Base-by-base conservation (phyloP, 2,329 filamentous ascomycete species). In the Apiospora koreana region DNA sequence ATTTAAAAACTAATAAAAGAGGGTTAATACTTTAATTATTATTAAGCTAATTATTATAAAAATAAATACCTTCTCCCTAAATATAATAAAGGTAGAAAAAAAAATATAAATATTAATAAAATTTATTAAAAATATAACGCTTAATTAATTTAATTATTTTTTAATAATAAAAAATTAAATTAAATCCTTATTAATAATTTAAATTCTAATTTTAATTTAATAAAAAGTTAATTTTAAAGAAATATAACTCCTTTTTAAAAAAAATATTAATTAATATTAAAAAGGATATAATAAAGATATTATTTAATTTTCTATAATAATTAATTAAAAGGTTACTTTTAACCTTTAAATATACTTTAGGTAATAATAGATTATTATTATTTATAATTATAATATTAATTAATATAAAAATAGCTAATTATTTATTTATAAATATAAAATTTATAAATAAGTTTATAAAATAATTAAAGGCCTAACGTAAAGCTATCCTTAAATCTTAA, bases 371-470 rank as follows among this genome's bases (percentile, higher is more conserved):
- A 7, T 54, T 7, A n/a, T 46, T 46, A n/a, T 46, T 46, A 43
- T 3, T 46, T 7, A 46, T 8, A n/a, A 46, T n/a, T n/a, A n/a
- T n/a, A n/a, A 46, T 46, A 46, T 8, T n/a, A 46, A n/a, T n/a
- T 46, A n/a, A 46, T 46, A 46, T 46, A 43, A 12, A 5, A 43
- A 18, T 18, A 16, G 12, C 12, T 43, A 43, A 16, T 16, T 43
- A 43, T 2, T 43, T 43, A 16, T 43, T 43, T 71, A 45, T 50
- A 41, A 65, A 65, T 62, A 43, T 64, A 25, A 69, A 41, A 50
- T 65, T 35, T 50, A 64, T 50, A 65, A 62, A 67, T 65, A 41
- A 68, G 58, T 62, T 42, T 38, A 41, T 58, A 58, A 69, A 50
- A 65, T 31, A 50, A 10, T 54, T 68, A 31, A 70, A 68, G 21